Evolutionary conservation across 345 rosid species (phyloP), one percentile per base, ranked within the genome.

Genomic region (Angophora floribunda): DNA sequence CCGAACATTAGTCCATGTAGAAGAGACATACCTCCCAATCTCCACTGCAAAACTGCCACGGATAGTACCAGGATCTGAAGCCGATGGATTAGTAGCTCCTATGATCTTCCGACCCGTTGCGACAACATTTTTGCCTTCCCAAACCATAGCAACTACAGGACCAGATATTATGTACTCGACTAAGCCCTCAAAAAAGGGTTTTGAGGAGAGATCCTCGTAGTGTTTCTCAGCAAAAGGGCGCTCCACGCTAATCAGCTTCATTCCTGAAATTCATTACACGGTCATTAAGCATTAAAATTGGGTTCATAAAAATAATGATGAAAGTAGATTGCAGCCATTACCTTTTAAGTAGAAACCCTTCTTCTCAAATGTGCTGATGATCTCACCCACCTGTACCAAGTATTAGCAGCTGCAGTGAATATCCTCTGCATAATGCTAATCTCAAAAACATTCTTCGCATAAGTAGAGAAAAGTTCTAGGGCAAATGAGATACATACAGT

Each of bases 111-210:
- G 92, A 17, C 99, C 99, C 0, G 99, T 97, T 22, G 90, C 16
- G 7, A 98, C 99, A 80, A 95, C 97, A 75, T 91, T 92, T 95
- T 97, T 97, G 8, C 99, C 99, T 91, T 97, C 98, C 99, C 99
- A 98, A 86, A 96, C 86, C 99, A 97, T 95, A 15, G 99, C 99
- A 87, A 95, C 97, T 86, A 98, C 99, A 6, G 99, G 98, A n/a
- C 99, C 99, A 1, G 99, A 98, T 61, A 95, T 91, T 17, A 97
- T 98, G 94, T 98, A 98, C 85, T 98, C 97, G 41, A 98, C 98
- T 28, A 98, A 97, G 6, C 98, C 98, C 85, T 89, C 88, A 91
- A 98, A 98, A 95, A 98, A 98, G 4, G 99, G 94, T 94, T 95
- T 98, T 7, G 95, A 91, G 45, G 99, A 96, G 16, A 98, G 91